A percentile compares a stretch with the other conserved stretches of the same genome.
Evolutionary conservation across 164 flowering plant genomes (phyloP).

Genomic region (Chloranthus sessilifolius): DNA sequence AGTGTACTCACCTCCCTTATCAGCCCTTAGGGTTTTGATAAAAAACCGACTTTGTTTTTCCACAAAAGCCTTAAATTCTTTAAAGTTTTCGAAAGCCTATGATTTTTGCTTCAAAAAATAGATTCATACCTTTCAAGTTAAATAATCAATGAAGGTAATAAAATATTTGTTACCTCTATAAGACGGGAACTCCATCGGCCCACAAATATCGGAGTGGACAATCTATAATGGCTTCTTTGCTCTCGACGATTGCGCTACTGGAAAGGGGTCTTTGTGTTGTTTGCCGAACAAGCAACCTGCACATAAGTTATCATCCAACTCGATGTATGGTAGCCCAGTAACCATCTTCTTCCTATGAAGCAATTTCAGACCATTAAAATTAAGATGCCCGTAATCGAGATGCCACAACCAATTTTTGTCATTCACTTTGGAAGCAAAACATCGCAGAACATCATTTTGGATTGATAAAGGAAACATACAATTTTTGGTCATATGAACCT

Average conservation of each 20-base stretch:
- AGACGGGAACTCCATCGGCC: constrained; percentile 7
- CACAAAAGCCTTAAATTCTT: constrained; percentile 6
- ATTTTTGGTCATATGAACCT: constrained; percentile 9
- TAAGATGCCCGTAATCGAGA: constrained; percentile 7
- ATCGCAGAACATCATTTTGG: background rate
- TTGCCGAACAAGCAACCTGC: constrained; percentile 15
- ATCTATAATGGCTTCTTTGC: constrained; percentile 9
- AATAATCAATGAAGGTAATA: constrained; percentile 12
- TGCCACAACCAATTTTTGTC: constrained; percentile 6
- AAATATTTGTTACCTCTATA: constrained; percentile 13
- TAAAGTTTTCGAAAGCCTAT: constrained; percentile 11
- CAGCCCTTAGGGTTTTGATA: background rate
- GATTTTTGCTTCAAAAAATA: constrained; percentile 11
- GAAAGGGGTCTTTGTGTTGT: background rate
- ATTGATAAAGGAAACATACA: constrained; percentile 12
- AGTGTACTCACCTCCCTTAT: constrained; percentile 13
- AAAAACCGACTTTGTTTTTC: constrained; percentile 1
- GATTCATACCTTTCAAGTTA: background rate
- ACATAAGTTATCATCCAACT: background rate
- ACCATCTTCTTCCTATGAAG: constrained; percentile 15
- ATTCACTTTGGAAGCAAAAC: background rate
- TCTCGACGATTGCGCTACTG: constrained; percentile 11
- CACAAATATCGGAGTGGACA: constrained; percentile 15
- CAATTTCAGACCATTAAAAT: constrained; percentile 2
- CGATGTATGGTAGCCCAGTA: constrained; percentile 6